Evolutionary conservation across 2,329 filamentous ascomycete genomes (phyloP), one percentile per base, ranked within the genome.

Genomic region (Pleochaeta shiraiana): DNA sequence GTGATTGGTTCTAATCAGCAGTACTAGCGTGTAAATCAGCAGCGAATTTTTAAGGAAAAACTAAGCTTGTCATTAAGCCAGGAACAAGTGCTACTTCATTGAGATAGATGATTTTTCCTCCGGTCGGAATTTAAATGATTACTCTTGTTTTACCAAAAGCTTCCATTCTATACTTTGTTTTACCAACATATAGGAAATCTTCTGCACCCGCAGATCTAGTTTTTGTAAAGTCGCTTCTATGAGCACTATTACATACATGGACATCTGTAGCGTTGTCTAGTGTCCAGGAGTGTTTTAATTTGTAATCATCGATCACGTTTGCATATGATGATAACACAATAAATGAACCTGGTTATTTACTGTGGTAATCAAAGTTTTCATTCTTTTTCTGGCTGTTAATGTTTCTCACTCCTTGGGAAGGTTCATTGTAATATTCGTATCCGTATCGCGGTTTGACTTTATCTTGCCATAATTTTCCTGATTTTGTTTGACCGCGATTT

Each of bases 101-200:
- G 21, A 60, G n/a, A 33, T 60, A 30, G 34, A 60, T 34, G 11
- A 31, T 21, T 7, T 26, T 16, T n/a, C n/a, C 5, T 14, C 55
- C 55, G 6, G 33, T 30, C 16, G 16, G 14, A 12, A 19, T 60
- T 24, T 34, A 7, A n/a, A 60, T 19, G 14, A 33, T 30, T 11
- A 60, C 55, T 34, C 28, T 60, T 19, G 34, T 30, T 37, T 28
- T 61, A n/a, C 30, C 59, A 62, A 62, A 62, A 37, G 57, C 57
- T 61, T 61, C 57, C 11, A 37, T 61, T 4, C 30, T 30, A 26
- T 39, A 39, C 6, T 30, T 37, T 37, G 31, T 61, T 19, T 61
- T 61, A 21, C 16, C 57, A 24, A 31, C 57, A n/a, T 37, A 61
- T 37, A 61, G 37, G 14, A 61, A 3, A 61, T 61, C 57, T 2